phyloP scores from a whole-genome alignment of 805 yeast species.

The Tetrapisispora iriomotensis region DNA sequence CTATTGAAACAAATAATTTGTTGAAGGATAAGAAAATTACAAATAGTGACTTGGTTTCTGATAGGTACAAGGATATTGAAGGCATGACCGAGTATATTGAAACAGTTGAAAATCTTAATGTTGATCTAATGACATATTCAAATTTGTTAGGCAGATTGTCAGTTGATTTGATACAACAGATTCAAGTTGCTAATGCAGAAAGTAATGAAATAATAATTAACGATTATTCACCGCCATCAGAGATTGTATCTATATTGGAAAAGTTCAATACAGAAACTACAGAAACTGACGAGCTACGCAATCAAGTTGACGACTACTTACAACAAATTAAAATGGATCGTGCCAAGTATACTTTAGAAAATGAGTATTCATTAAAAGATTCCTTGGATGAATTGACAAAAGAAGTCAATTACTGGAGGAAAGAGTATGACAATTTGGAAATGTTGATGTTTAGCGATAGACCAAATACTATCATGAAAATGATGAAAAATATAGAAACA shows the following conservation, averaged over 20 bases:
- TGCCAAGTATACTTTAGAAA: slow-evolving; percentile 25
- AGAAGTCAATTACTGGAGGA: slow-evolving; percentile 26
- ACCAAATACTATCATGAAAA: slow-evolving; percentile 21
- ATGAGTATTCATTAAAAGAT: slow-evolving; percentile 20
- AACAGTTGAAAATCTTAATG: slow-evolving; percentile 11
- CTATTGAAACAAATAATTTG: slow-evolving; percentile 1
- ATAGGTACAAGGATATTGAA: slow-evolving; percentile 5
- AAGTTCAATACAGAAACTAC: slow-evolving; percentile 9
- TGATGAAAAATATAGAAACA: slow-evolving; percentile 20
- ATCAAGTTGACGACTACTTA: slow-evolving; percentile 15
- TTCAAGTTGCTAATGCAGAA: slow-evolving; percentile 15
- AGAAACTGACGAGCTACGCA: slow-evolving; percentile 9
- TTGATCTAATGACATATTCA: slow-evolving; percentile 16
- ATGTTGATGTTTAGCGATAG: slow-evolving; percentile 25
- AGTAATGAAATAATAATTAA: slow-evolving; percentile 14
- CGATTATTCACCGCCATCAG: slow-evolving; percentile 16
- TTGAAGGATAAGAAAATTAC: background rate
- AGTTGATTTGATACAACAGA: slow-evolving; percentile 20
- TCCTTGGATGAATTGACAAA: slow-evolving; percentile 13
- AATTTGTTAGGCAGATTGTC: slow-evolving; percentile 21
- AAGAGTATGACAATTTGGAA: slow-evolving; percentile 24
- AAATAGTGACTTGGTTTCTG: background rate
- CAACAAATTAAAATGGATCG: slow-evolving; percentile 24
- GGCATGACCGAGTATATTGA: slow-evolving; percentile 11
- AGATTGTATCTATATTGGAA: slow-evolving; percentile 15